Evolutionary conservation across 768 basidiomycete genomes (phyloP), one percentile per base, ranked within the genome.

Genomic region (Tephrocybe sp.): DNA sequence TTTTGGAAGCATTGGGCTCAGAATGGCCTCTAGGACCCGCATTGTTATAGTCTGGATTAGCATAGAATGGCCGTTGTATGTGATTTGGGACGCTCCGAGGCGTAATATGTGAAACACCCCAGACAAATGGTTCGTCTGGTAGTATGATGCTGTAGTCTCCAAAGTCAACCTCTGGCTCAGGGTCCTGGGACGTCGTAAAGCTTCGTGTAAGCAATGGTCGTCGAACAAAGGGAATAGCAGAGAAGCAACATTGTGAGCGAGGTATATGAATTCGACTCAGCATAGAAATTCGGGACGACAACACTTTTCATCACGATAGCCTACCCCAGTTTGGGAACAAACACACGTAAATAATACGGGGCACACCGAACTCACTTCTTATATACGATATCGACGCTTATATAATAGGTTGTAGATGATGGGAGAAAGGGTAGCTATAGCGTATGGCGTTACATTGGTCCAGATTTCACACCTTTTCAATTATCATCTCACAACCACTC

Each of bases 91-190:
- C 85, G 5, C 52, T 42, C 36, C 82, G 79, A 22, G 75, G 77
- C 3, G 55, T 60, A 30, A 89, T 83, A 53, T 88, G 85, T 15
- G 76, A 70, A 9, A 83, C 79, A 9, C 86, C 86, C 63, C 78
- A 80, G 15, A 83, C 68, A 49, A 76, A 82, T 0, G 86, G 86
- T 55, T 88, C 86, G 18, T 73, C 62, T 1, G 86, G 87, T 11
- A 88, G 70, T 44, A 89, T 82, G 26, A 88, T 65, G 40, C 69
- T 70, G 69, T 86, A 88, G 18, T 59, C 57, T 13, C 84, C 83
- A 49, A 79, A 80, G 53, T 72, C 65, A 37, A 47, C 65, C 9
- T 70, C 62, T 21, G 26, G 27, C 11, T 55, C 51, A 42, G 57
- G n/a, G 22, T 16, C 18, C 19, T 26, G 19, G 3, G 30, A 45